These are phyloP conservation scores for Xylariaceae sp. DNA, from an alignment of 2,329 filamentous ascomycete species.

Conservation along the genomic window DNA sequence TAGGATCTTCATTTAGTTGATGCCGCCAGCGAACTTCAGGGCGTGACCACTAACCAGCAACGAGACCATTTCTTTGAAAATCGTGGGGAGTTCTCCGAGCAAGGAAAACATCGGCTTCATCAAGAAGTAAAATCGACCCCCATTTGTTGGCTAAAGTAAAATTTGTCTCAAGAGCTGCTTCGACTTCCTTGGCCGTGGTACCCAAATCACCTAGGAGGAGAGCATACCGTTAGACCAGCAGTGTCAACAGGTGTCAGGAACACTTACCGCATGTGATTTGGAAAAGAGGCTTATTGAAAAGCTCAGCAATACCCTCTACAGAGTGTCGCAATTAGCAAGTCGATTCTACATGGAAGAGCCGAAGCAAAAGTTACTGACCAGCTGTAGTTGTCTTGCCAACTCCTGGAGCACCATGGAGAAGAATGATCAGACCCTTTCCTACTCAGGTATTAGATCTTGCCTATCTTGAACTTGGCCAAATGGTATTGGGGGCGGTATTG, in stretches of 20 bases:
- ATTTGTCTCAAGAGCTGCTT: constrained; percentile 34
- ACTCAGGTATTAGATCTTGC: neutral
- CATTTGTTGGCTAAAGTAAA: constrained; percentile 26
- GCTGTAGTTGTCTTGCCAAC: constrained; percentile 33
- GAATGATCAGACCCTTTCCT: constrained; percentile 29
- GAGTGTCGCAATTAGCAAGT: neutral
- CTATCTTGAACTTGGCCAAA: no score
- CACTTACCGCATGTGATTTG: constrained; percentile 35
- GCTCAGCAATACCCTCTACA: constrained; percentile 27
- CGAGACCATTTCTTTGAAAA: constrained; percentile 40
- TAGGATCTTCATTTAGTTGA: no score
- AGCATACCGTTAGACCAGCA: no score
- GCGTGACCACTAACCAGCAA: no score
- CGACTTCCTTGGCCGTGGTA: constrained; percentile 42
- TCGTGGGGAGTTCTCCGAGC: constrained; percentile 21
- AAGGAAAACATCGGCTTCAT: constrained; percentile 33
- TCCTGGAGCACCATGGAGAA: no score
- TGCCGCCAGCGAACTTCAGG: no score
- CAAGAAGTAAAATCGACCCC: constrained; percentile 30
- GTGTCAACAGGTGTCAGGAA: no score
- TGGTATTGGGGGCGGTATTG: no score
- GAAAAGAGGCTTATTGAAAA: constrained; percentile 26
- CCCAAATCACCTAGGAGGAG: constrained; percentile 40
- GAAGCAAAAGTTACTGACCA: constrained; percentile 20
- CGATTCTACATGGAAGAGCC: neutral